Evolutionary conservation across 148 eudicot species (phyloP), one percentile per base, ranked within the genome.

Genomic region (Rhododendron williamsianum): DNA sequence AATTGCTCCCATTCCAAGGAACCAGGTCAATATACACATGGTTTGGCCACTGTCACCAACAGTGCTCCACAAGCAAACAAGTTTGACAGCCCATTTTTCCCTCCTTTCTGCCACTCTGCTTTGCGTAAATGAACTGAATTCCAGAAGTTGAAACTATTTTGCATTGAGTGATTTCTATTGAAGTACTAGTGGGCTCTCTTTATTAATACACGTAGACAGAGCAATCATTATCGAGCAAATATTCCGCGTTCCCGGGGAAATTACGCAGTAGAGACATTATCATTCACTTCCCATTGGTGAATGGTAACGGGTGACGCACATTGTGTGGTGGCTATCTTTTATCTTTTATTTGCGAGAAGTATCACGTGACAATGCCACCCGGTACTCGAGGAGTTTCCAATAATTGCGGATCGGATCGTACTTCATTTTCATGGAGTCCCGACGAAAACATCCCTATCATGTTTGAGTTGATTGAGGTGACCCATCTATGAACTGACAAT

Each of bases 381-480:
- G 0, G 23, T 54, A 18, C 6, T 54, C 60, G 0, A 54, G 6
- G 60, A 54, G 60, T 54, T 18, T 10, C 54, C 9, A 12, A 51
- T 12, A 12, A 51, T 51, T 12, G 54, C 15, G 16, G 9, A 51
- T 51, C 15, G 16, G 9, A 51, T 51, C 11, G 54, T 51, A 12
- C 3, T 8, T 2, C 9, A 9, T 25, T 27, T 35, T 35, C 78
- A 36, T 36, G 45, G 78, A 41, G 78, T 16, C 45, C 78, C 23
- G 2, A 73, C 23, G 21, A 36, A 73, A 72, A 36, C 18, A 11
- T 35, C 18, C 4, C 1, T 12, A 35, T 16, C 43, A 30, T 71
- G 45, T 73, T 73, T 73, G 78, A 73, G 21, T 16, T 73, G 78
- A 73, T 73, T 73, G 78, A 73, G 78, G 18, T 73, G 78, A 73